Base-by-base conservation (phyloP, 2,329 filamentous ascomycete genomes). In the Colletotrichum somersetense region DNA sequence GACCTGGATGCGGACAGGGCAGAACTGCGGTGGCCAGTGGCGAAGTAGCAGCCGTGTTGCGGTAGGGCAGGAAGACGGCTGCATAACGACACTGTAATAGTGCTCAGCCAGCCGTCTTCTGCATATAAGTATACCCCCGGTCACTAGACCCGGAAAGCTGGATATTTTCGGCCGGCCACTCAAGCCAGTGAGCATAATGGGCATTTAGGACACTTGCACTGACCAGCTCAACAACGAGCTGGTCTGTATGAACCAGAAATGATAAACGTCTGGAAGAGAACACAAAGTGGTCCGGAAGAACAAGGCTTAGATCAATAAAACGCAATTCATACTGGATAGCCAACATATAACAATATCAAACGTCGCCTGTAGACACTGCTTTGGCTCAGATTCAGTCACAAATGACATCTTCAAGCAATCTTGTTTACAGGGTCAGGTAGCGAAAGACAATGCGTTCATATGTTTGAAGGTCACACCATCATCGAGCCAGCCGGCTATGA, bases 81-180 rank as follows among this genome's bases (percentile, higher is more conserved):
- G 6, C 7, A 7, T 2, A 11, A 55, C 8, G 14, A 11, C 16
- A 18, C 3, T 26, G 11, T 2, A 3, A 18, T 33, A 5, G 38
- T 18, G 3, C 46, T 73, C 57, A 73, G 23, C 62, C 44, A 26
- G 62, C 66, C 16, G 71, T 67, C 42, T 52, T 62, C 12, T 44
- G 62, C 8, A 71, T 77, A 1, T 78, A 75, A 70, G 76, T 66
- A 77, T 75, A 59, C 79, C 77, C 77, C 67, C 64, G 63, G 64
- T 79, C 71, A 3, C 74, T 66, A 33, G 65, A 35, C 3, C 16
- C 58, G 2, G 53, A 35, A 0, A 23, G 52, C 38, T 59, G 63
- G 44, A 72, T 59, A 46, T 72, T 65, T 53, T 72, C 58, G 7
- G 69, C 44, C 1, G 69, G 65, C 68, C 68, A 71, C 10, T 18